Conservation (phyloP, 129 eudicot genomes). For the Flaveria ramosissima region DNA sequence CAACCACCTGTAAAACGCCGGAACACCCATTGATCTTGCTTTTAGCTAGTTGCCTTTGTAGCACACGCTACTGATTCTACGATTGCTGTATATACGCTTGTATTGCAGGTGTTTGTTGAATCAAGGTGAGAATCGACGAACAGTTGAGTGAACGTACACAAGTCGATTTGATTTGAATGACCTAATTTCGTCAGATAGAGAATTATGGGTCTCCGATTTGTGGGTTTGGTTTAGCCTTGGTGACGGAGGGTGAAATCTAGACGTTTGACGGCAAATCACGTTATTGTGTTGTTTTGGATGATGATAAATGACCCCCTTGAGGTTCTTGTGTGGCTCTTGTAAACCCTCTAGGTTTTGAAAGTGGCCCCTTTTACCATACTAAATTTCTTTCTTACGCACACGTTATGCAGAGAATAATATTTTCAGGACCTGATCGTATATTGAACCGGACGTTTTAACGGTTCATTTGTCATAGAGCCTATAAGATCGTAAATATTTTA, state of each 20-base stretch:
- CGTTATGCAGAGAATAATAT: no score
- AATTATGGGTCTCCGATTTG: constrained; percentile 19
- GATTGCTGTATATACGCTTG: neutral
- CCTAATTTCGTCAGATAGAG: constrained; percentile 10
- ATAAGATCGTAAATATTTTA: no score
- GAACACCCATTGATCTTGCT: constrained; percentile 74
- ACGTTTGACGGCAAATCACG: constrained; percentile 34
- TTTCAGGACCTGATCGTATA: no score
- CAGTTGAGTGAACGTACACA: constrained; percentile 11
- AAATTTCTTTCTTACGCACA: no score
- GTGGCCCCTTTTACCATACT: neutral
- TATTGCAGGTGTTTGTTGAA: neutral
- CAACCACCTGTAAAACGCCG: constrained; percentile 94
- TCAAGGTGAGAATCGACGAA: neutral
- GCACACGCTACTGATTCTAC: neutral
- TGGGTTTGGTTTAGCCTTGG: constrained; percentile 24
- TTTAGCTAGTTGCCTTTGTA: neutral
- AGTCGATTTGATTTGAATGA: constrained; percentile 20
- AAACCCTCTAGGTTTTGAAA: constrained; percentile 22
- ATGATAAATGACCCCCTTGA: neutral
- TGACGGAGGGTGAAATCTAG: constrained; percentile 25
- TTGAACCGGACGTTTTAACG: no score
- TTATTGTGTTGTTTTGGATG: neutral
- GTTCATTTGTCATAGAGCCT: no score
- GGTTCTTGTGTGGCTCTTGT: neutral